Evolutionary conservation across 768 basidiomycete genomes (phyloP), one percentile per base, ranked within the genome.

Genomic region (Lactarius psammicola): DNA sequence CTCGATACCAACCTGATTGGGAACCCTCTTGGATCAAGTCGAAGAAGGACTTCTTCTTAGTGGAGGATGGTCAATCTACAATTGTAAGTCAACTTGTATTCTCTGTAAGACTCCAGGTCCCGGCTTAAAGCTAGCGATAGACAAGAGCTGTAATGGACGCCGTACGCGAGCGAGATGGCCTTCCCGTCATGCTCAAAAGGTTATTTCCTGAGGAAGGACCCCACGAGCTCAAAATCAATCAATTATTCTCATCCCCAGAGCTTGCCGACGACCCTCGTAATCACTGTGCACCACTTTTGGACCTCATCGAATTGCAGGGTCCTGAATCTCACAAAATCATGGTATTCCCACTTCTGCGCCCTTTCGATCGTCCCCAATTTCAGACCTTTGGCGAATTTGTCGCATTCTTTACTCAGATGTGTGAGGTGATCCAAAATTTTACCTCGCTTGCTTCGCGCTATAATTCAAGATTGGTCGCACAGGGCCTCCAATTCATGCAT

Each of bases 371-470:
- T 9, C 78, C 78, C 1, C 69, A 31, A 0, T 76, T 80, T 57
- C 65, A 73, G 38, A 79, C 76, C 0, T 58, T 78, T 7, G 78
- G 79, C 1, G 79, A 80, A 68, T 74, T 71, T 1, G 56, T 80
- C 0, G 75, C 74, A 8, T 78, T 74, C 58, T 68, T 77, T 31
- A 57, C 66, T 0, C 78, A 79, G 60, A 31, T 78, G 0, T 72
- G 80, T 36, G 77, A 79, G 74, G 79, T 77, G 57, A 42, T 10
- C 13, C 36, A 15, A 30, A n/a, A 31, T 36, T 46, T 15, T n/a
- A n/a, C 58, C 23, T 28, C 18, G 23, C 15, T 30, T 13, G 3
- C 38, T 20, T 58, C 30, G 7, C 28, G 13, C 18, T 15, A 44
- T 51, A 28, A 51, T 31, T 53, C 23, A 62, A 49, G 0, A 2